phyloP scores from a whole-genome alignment of 2,329 filamentous ascomycete species.

The Sporothrix pseudoabietina region DNA sequence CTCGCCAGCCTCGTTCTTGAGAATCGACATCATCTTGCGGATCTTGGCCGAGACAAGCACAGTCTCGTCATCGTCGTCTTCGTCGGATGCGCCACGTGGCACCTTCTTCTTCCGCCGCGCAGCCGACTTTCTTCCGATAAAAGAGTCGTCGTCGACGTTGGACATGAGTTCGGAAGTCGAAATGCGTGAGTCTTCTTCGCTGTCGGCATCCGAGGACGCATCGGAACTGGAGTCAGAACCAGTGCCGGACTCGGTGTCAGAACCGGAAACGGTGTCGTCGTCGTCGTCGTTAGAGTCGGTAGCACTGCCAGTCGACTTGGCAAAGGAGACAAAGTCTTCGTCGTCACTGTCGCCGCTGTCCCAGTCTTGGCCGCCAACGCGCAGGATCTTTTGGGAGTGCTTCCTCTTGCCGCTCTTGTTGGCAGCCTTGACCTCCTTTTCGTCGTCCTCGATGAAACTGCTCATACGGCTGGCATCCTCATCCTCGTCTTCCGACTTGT shows the following conservation, averaged over 20 bases:
- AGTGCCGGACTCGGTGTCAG: not conserved
- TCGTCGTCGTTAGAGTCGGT: conserved; percentile 33
- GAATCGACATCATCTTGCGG: conserved; percentile 76
- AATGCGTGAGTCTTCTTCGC: conserved; percentile 39
- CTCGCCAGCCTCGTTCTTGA: conserved; percentile 73
- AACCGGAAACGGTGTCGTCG: not conserved
- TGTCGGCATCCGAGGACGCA: not conserved
- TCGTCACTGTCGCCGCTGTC: conserved; percentile 24
- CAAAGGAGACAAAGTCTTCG: conserved; percentile 23
- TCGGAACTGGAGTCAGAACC: not conserved
- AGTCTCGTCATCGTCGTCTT: conserved; percentile 36
- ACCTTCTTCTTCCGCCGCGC: conserved; percentile 8
- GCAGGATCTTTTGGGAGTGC: conserved; percentile 34
- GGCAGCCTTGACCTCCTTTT: conserved; percentile 38
- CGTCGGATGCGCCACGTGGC: not conserved
- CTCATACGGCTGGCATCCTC: conserved; percentile 57
- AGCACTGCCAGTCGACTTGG: conserved; percentile 4
- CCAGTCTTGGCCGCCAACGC: not conserved
- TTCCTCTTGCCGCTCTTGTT: conserved; percentile 39
- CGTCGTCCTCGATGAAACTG: conserved; percentile 60
- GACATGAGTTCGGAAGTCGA: conserved; percentile 49
- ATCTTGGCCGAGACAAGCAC: conserved; percentile 85
- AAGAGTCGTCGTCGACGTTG: conserved; percentile 45
- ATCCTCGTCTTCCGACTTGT: conserved; percentile 58
- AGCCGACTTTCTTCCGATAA: conserved; percentile 36